These are phyloP conservation scores for Nicotiana paniculata DNA, from an alignment of 257 asterid species.

Conservation along the genomic window DNA sequence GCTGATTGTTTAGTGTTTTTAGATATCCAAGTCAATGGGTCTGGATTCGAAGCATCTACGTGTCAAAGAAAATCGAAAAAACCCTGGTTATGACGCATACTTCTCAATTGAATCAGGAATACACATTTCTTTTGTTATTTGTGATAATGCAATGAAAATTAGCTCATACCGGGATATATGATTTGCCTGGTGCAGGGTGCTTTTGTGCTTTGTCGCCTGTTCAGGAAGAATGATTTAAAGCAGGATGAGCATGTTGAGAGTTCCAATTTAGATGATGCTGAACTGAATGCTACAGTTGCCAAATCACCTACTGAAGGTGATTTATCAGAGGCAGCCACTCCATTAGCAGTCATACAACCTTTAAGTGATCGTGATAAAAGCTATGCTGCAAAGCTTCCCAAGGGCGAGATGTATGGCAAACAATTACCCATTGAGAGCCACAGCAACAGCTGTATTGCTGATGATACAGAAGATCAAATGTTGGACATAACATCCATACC, in stretches of 20 bases:
- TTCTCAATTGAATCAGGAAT: neutral
- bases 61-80: neutral
- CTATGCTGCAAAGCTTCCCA: slow-evolving; percentile 18
- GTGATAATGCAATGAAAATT: neutral
- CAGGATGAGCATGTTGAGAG: slow-evolving; percentile 45
- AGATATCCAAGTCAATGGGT: neutral
- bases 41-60: neutral
- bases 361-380: slow-evolving; percentile 9
- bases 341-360: slow-evolving; percentile 23
- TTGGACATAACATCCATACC: slow-evolving; percentile 34
- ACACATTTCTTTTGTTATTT: neutral
- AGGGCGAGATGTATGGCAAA: slow-evolving; percentile 19
- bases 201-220: slow-evolving; percentile 84
- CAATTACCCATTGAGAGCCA: slow-evolving; percentile 21
- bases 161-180: neutral
- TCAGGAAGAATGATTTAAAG: slow-evolving; percentile 62
- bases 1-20: neutral
- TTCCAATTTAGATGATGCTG: slow-evolving; percentile 43
- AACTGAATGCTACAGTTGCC: slow-evolving; percentile 28
- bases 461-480: slow-evolving; percentile 19
- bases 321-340: slow-evolving; percentile 40
- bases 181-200: slow-evolving; percentile 47
- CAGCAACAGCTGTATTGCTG: slow-evolving; percentile 17
- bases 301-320: slow-evolving; percentile 48
- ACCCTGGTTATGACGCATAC: neutral